phyloP scores from a whole-genome alignment of 2,329 filamentous ascomycete genomes.

The Aspergillus thermomutatus region DNA sequence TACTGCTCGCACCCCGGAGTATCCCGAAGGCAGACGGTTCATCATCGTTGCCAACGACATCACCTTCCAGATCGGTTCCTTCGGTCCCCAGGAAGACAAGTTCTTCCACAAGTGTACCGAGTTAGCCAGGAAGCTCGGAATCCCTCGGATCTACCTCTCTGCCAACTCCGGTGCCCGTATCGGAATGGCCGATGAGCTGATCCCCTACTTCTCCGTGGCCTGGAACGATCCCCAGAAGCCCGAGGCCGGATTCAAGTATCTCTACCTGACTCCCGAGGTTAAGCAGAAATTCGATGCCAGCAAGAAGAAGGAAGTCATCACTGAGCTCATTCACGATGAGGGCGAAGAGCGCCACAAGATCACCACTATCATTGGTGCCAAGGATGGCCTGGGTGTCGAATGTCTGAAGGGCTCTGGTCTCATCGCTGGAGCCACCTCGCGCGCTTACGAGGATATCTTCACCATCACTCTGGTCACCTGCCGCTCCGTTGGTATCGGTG shows the following conservation, averaged over 20 bases:
- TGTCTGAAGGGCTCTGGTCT: conserved; percentile 95
- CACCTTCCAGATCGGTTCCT: conserved; percentile 97
- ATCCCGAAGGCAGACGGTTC: conserved; percentile 86
- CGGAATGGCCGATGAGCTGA: conserved; percentile 92
- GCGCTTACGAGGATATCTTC: conserved; percentile 98
- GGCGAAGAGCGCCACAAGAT: conserved; percentile 93
- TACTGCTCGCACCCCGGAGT: conserved; percentile 91
- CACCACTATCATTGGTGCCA: conserved; percentile 84
- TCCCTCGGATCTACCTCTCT: conserved; percentile 95
- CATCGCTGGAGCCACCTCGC: conserved; percentile 94
- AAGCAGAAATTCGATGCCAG: conserved; percentile 84
- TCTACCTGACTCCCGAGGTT: conserved; percentile 83
- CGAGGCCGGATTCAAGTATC: conserved; percentile 90
- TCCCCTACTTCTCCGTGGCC: conserved; percentile 93
- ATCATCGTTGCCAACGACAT: conserved; percentile 99
- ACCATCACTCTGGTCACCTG: conserved; percentile 97
- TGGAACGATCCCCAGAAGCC: conserved; percentile 85
- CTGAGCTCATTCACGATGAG: conserved; percentile 79
- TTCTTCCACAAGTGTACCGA: conserved; percentile 99
- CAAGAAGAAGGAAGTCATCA: conserved; percentile 73
- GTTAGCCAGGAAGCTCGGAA: conserved; percentile 86
- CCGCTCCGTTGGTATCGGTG: conserved; percentile 97
- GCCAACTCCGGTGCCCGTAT: conserved; percentile 98
- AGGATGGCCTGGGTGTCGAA: conserved; percentile 96
- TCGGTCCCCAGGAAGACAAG: conserved; percentile 91